These are phyloP conservation scores for Flaveria trinervia DNA, from an alignment of 129 eudicot genomes.

Conservation along the genomic window DNA sequence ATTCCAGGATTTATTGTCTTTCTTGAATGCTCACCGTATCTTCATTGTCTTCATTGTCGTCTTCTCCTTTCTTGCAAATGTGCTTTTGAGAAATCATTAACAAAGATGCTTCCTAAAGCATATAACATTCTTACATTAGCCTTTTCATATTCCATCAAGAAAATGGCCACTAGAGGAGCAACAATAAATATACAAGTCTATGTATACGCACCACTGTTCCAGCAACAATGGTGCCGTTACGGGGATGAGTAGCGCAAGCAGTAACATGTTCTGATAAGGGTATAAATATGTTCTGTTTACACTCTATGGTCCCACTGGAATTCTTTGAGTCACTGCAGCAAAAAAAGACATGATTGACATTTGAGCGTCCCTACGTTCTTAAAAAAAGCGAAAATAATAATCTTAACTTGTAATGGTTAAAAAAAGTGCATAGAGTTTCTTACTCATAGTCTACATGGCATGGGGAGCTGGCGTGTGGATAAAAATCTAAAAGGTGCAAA, in stretches of 20 bases:
- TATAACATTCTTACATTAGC: constrained; percentile 18
- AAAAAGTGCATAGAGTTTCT: constrained; percentile 21
- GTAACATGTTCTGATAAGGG: constrained; percentile 62
- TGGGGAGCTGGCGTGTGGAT: constrained; percentile 73
- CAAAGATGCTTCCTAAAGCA: constrained; percentile 58
- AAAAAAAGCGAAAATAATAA: not conserved
- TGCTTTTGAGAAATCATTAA: constrained; percentile 57
- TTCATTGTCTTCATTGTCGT: not conserved
- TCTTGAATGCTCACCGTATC: not conserved
- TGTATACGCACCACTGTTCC: constrained; percentile 69
- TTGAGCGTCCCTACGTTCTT: not conserved
- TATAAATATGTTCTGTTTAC: constrained; percentile 57
- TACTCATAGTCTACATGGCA: constrained; percentile 89
- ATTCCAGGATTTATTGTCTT: constrained; percentile 2
- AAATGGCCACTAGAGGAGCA: not conserved
- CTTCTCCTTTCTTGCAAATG: constrained; percentile 35
- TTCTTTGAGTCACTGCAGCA: constrained; percentile 54
- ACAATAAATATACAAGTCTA: not conserved
- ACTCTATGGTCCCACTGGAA: constrained; percentile 23
- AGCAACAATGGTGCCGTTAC: constrained; percentile 68
- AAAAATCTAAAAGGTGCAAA: constrained; percentile 74
- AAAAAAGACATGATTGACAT: not conserved
- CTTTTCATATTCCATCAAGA: constrained; percentile 5
- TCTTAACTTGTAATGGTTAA: not conserved
- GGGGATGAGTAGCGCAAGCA: constrained; percentile 84